Percentiles rank a stretch among this genome's conserved stretches.
These are phyloP conservation scores for Lasiosphaeriaceae sp. DNA, from an alignment of 495 filamentous ascomycete genomes.

Conservation along the genomic window DNA sequence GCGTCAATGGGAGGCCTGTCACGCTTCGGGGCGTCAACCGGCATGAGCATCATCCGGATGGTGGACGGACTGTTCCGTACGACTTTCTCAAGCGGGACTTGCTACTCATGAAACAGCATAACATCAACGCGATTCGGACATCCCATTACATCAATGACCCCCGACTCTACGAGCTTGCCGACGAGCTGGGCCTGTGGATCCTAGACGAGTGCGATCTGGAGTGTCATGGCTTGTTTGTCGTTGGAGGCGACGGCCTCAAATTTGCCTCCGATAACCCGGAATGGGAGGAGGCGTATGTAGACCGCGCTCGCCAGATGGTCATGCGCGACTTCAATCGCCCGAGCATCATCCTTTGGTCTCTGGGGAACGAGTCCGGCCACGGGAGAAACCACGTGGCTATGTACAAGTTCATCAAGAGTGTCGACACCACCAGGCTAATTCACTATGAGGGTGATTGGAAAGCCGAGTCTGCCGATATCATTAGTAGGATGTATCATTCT, in stretches of 20 bases:
- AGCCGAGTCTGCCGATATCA: constrained; percentile 60
- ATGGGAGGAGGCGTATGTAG: constrained; percentile 68
- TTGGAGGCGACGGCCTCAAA: constrained; percentile 43
- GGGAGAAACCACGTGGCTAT: constrained; percentile 65
- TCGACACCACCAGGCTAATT: constrained; percentile 55
- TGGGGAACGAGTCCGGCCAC: constrained; percentile 71
- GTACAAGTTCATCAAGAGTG: constrained; percentile 57
- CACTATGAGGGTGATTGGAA: constrained; percentile 66
- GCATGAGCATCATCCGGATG: constrained; percentile 61
- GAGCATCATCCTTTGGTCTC: constrained; percentile 66
- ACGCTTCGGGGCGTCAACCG: constrained; percentile 64
- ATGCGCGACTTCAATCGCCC: constrained; percentile 65
- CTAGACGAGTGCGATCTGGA: constrained; percentile 72
- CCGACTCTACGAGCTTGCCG: constrained; percentile 59
- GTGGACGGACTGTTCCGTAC: constrained; percentile 58
- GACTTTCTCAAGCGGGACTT: constrained; percentile 55
- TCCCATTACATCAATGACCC: constrained; percentile 61
- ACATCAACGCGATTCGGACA: constrained; percentile 65
- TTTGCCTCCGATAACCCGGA: constrained; percentile 62
- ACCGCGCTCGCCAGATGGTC: constrained; percentile 63
- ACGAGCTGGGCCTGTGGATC: constrained; percentile 68
- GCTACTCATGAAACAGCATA: constrained; percentile 62
- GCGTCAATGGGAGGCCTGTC: constrained; percentile 58
- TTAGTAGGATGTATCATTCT: constrained; percentile 62
- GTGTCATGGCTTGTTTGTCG: constrained; percentile 62